Conservation (phyloP, 305 asterid genomes). For the Fraxinus sp. region DNA sequence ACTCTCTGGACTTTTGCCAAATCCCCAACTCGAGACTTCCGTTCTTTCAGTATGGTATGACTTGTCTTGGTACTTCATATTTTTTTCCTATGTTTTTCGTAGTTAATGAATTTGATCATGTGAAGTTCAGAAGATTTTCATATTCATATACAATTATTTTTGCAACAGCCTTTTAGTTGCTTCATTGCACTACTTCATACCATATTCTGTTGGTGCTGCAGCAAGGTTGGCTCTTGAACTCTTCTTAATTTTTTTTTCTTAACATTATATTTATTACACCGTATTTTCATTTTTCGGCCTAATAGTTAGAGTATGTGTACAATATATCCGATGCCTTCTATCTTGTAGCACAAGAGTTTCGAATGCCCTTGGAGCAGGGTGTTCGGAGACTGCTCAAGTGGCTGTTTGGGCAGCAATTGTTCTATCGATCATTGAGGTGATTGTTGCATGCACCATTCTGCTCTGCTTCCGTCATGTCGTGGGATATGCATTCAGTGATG, state of each 20-base stretch:
- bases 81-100: neutral
- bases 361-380: conserved; percentile 60
- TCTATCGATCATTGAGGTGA: conserved; percentile 42
- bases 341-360: conserved; percentile 59
- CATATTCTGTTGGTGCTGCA: conserved; percentile 50
- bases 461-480: conserved; percentile 35
- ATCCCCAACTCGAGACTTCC: conserved; percentile 57
- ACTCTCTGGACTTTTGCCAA: conserved; percentile 50
- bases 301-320: neutral
- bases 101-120: neutral
- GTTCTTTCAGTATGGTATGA: conserved; percentile 53
- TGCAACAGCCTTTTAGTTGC: conserved; percentile 36
- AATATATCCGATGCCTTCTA: neutral
- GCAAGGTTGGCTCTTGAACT: conserved; percentile 35
- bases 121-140: neutral
- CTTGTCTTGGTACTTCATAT: neutral
- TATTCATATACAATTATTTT: neutral
- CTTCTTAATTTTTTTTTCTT: neutral
- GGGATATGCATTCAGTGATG: conserved; percentile 56
- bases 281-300: neutral
- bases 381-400: conserved; percentile 38
- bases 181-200: conserved; percentile 39
- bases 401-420: conserved; percentile 41
- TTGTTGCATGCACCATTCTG: conserved; percentile 33
- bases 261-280: neutral